phyloP scores from a whole-genome alignment of 2,329 filamentous ascomycete genomes.

The Sarocladiaceae sp. region DNA sequence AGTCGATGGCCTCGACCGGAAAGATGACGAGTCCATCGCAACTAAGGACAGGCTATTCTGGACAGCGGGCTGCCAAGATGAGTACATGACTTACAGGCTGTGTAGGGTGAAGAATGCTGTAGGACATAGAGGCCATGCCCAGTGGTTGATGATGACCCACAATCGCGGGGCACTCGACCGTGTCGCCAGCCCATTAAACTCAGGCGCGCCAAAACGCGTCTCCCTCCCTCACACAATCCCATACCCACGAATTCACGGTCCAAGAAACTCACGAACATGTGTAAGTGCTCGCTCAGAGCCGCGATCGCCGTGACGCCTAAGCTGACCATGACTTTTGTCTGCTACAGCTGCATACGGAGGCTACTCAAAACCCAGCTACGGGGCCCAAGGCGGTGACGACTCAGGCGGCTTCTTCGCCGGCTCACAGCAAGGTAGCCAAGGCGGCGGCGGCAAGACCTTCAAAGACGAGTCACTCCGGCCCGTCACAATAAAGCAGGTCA shows the following conservation, averaged over 20 bases:
- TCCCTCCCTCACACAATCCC: conserved; percentile 9
- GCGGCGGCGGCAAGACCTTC: conserved; percentile 49
- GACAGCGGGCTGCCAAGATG: no score
- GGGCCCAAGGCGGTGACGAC: conserved; percentile 53
- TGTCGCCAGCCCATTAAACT: conserved; percentile 8
- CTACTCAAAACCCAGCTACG: conserved; percentile 43
- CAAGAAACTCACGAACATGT: conserved; percentile 24
- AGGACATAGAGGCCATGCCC: not conserved
- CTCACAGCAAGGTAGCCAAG: conserved; percentile 54
- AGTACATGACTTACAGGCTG: no score
- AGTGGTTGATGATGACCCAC: conserved; percentile 8
- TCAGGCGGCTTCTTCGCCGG: conserved; percentile 60
- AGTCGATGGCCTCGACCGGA: no score
- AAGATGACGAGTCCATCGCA: no score
- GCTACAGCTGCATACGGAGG: conserved; percentile 44
- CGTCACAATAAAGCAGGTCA: conserved; percentile 91
- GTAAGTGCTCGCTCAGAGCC: conserved; percentile 16
- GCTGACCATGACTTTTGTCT: not conserved
- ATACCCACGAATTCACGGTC: conserved; percentile 8
- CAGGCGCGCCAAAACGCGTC: conserved; percentile 14
- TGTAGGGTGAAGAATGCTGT: no score
- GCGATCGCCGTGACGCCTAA: no score
- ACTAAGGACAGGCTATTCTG: no score
- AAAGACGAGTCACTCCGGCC: conserved; percentile 85
- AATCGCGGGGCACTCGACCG: conserved; percentile 13